These are phyloP conservation scores for Amanita rubescens DNA, from an alignment of 768 basidiomycete species.

Conservation along the genomic window DNA sequence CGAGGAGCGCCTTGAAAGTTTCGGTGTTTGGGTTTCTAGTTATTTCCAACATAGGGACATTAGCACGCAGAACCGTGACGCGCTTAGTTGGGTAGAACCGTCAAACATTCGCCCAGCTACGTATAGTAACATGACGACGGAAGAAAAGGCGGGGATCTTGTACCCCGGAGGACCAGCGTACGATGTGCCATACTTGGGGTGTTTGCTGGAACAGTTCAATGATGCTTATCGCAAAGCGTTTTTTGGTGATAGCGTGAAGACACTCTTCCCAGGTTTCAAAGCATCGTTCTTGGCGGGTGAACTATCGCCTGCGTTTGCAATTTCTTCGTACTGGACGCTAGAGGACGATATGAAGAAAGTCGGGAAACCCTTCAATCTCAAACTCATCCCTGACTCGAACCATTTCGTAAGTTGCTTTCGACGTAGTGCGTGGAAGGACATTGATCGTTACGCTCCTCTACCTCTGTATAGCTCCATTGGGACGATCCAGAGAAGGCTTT, in stretches of 20 bases:
- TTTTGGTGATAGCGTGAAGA: neutral
- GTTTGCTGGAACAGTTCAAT: neutral
- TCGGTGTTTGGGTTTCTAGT: neutral
- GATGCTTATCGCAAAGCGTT: neutral
- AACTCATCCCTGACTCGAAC: neutral
- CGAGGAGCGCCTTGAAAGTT: neutral
- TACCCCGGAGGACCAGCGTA: neutral
- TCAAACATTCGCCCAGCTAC: neutral
- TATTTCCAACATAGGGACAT: neutral
- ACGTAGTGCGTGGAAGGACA: neutral
- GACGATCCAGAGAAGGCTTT: neutral
- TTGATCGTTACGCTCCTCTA: neutral
- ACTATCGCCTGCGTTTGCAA: neutral
- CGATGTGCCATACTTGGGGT: neutral
- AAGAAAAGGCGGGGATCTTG: neutral
- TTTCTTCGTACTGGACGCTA: neutral
- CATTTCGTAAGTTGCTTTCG: neutral
- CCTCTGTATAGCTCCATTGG: slow-evolving; percentile 1
- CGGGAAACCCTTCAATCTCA: neutral
- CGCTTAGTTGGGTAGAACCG: neutral
- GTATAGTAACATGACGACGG: neutral
- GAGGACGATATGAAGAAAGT: neutral
- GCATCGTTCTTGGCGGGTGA: neutral
- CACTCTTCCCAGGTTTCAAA: neutral
- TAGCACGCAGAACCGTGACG: neutral